These are phyloP conservation scores for Populus tremula DNA, from an alignment of 345 rosid species.

Conservation along the genomic window DNA sequence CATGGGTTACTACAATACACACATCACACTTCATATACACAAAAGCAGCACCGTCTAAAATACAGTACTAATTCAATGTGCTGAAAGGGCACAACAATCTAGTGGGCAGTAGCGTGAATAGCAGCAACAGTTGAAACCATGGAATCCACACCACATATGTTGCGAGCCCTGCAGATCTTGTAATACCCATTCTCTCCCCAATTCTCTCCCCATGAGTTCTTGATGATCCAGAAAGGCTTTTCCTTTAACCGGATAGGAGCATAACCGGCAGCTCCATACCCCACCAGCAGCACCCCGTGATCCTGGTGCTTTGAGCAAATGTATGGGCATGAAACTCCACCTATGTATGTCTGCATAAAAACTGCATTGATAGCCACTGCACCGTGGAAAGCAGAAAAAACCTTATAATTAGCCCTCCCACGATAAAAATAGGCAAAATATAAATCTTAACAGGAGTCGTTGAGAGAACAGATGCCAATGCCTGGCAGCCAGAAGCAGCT, in stretches of 20 bases:
- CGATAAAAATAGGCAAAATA: background rate
- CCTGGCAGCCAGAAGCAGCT: background rate
- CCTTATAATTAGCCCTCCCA: background rate
- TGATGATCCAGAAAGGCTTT: constrained; percentile 86
- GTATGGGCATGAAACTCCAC: constrained; percentile 91
- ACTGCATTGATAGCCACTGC: constrained; percentile 85
- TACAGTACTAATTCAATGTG: background rate
- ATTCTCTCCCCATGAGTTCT: constrained; percentile 85
- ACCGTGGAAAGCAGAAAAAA: constrained; percentile 9
- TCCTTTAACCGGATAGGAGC: constrained; percentile 77
- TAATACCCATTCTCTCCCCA: constrained; percentile 93
- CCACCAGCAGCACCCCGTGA: constrained; percentile 86
- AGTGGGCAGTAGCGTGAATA: constrained; percentile 33
- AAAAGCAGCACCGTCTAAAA: background rate
- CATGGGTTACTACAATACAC: background rate
- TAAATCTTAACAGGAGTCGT: background rate
- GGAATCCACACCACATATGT: constrained; percentile 82
- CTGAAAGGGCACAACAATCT: background rate
- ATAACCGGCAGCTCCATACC: constrained; percentile 78
- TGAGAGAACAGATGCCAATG: background rate
- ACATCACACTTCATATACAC: background rate
- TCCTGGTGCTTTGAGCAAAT: constrained; percentile 74
- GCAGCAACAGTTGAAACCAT: constrained; percentile 88
- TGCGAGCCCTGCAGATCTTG: constrained; percentile 80
- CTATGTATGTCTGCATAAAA: constrained; percentile 86